Conservation (phyloP, 169 alveolate genomes). For the Cryptosporidium meleagridis region DNA sequence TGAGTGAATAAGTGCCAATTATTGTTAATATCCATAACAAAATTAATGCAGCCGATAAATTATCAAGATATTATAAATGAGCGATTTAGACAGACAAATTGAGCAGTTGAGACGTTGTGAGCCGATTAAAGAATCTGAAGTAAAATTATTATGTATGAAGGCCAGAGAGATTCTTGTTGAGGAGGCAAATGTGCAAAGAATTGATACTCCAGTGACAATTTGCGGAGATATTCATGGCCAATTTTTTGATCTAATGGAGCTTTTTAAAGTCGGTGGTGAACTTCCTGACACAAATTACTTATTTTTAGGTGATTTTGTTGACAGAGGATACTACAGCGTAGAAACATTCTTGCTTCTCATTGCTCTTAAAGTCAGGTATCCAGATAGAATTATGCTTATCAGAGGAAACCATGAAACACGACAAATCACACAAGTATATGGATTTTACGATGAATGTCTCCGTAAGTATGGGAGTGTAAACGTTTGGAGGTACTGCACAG, state of each 20-base stretch:
- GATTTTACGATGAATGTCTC: conserved; percentile 99
- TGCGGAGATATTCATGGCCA: conserved; percentile 99
- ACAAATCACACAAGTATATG: conserved; percentile 98
- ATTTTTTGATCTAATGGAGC: conserved; percentile 93
- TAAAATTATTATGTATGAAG: conserved; percentile 93
- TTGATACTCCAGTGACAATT: conserved; percentile 97
- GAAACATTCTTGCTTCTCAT: conserved; percentile 97
- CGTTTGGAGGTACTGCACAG: conserved; percentile 98
- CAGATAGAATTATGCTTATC: conserved; percentile 94
- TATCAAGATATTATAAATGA: conserved; percentile 50
- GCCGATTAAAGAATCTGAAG: conserved; percentile 95
- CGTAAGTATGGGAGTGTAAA: conserved; percentile 98
- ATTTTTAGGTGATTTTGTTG: conserved; percentile 99
- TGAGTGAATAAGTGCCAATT: neutral
- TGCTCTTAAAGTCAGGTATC: conserved; percentile 96
- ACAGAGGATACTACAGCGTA: conserved; percentile 98
- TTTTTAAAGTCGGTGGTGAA: conserved; percentile 92
- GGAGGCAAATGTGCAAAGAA: conserved; percentile 95
- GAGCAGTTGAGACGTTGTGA: conserved; percentile 93
- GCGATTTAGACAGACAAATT: conserved; percentile 91
- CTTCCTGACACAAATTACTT: conserved; percentile 93
- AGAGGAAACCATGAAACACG: conserved; percentile 99
- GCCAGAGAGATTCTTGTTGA: conserved; percentile 97
- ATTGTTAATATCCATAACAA: neutral
- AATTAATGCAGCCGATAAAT: neutral